phyloP scores from a whole-genome alignment of 164 flowering plant genomes.

The Amborella trichopoda region DNA sequence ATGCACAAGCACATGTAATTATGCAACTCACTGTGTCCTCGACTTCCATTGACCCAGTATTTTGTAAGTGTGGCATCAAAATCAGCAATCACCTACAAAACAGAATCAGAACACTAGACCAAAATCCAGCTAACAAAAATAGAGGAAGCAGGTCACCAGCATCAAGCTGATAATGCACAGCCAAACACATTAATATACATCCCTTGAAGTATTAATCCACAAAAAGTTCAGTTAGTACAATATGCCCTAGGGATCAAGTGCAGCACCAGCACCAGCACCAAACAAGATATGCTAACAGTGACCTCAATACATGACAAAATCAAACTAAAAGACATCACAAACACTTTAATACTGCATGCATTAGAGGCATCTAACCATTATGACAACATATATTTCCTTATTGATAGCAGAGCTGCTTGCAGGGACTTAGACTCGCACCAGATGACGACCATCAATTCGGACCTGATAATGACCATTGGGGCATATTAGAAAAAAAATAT shows the following conservation, averaged over 20 bases:
- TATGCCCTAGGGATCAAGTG: no score
- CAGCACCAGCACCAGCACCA: not conserved
- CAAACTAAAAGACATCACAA: no score
- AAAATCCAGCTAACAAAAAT: not conserved
- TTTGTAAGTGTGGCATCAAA: conserved; percentile 85
- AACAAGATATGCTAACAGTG: no score
- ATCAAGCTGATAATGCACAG: not conserved
- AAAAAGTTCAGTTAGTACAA: not conserved
- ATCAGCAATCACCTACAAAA: conserved; percentile 75
- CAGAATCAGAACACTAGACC: not conserved
- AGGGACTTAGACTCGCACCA: no score
- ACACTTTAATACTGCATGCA: no score
- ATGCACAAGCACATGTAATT: not conserved
- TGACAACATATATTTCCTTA: no score
- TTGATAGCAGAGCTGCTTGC: no score
- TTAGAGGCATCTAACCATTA: no score
- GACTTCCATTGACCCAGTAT: conserved; percentile 62
- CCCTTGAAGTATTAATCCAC: not conserved
- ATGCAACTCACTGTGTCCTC: conserved; percentile 56
- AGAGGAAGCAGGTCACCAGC: not conserved
- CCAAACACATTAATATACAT: not conserved
- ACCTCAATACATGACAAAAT: no score
- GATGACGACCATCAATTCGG: no score
- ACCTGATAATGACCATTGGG: no score
- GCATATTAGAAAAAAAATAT: no score